Evolutionary conservation across 2,329 filamentous ascomycete genomes (phyloP).

Genomic region (Epicoccum sorghinum): DNA sequence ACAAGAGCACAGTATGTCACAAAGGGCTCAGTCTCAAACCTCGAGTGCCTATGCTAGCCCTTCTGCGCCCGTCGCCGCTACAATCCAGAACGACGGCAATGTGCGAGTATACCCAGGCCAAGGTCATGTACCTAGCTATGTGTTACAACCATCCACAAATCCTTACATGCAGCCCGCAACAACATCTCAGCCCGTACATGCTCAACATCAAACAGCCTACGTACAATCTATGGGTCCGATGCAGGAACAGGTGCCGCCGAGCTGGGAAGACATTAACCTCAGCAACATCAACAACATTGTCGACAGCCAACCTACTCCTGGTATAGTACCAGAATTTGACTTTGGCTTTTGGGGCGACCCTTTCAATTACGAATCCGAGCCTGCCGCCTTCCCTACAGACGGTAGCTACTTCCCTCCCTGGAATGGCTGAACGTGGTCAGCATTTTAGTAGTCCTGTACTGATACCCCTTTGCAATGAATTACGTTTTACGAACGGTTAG

Average conservation of each 20-base stretch:
- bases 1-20: slow-evolving; percentile 27
- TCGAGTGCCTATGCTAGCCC: slow-evolving; percentile 26
- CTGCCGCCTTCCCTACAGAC: slow-evolving; percentile 25
- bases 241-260: slow-evolving; percentile 22
- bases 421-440: slow-evolving; percentile 13
- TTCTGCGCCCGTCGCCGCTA: slow-evolving; percentile 12
- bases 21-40: slow-evolving; percentile 22
- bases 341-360: slow-evolving; percentile 49
- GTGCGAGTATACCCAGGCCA: slow-evolving; percentile 22
- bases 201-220: slow-evolving; percentile 4
- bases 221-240: slow-evolving; percentile 19
- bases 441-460: background rate
- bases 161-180: slow-evolving; percentile 11
- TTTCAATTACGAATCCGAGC: slow-evolving; percentile 42
- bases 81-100: slow-evolving; percentile 19
- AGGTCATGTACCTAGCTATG: slow-evolving; percentile 23
- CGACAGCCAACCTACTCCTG: slow-evolving; percentile 30
- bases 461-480: slow-evolving; percentile 11
- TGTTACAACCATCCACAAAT: slow-evolving; percentile 13
- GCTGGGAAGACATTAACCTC: slow-evolving; percentile 45
- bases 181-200: slow-evolving; percentile 9
- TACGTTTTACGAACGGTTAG: background rate
- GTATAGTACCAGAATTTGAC: slow-evolving; percentile 44
- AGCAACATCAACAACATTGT: slow-evolving; percentile 43
- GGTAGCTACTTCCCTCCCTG: slow-evolving; percentile 30